A percentile compares a stretch with the other conserved stretches of the same genome.
Conservation (phyloP, 306 rosid species). For the Cicer judaicum region DNA sequence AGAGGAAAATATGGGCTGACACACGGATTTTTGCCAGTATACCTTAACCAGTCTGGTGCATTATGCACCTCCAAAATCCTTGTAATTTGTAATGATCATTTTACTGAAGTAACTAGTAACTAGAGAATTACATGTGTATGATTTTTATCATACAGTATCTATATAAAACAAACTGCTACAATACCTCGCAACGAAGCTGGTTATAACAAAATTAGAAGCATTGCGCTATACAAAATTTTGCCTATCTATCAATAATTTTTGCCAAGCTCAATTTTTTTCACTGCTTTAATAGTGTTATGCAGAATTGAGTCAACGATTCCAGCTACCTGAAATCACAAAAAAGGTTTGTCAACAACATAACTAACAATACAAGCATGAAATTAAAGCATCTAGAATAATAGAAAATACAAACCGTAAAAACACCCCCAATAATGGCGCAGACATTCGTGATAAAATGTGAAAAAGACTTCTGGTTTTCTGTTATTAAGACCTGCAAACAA, state of each 20-base stretch:
- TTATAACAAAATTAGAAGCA: conserved; percentile 48
- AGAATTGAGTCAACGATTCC: conserved; percentile 92
- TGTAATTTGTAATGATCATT: conserved; percentile 25
- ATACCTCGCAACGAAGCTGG: conserved; percentile 35
- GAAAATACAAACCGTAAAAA: conserved; percentile 88
- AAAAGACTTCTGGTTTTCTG: conserved; percentile 81
- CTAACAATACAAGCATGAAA: conserved; percentile 11
- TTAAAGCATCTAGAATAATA: conserved; percentile 19
- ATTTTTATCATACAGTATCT: conserved; percentile 26
- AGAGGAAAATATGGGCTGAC: not conserved
- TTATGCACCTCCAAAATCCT: conserved; percentile 13
- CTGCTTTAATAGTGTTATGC: conserved; percentile 72
- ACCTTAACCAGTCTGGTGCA: conserved; percentile 1
- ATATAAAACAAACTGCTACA: conserved; percentile 15
- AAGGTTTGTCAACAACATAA: conserved; percentile 34
- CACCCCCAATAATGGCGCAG: conserved; percentile 95
- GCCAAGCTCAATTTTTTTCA: conserved; percentile 89
- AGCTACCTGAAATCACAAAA: conserved; percentile 78
- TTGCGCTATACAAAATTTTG: conserved; percentile 36
- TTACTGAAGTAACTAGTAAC: conserved; percentile 33
- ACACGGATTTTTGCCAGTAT: not conserved
- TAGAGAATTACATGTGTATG: conserved; percentile 41
- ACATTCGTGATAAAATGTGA: conserved; percentile 92
- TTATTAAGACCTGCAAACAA: conserved; percentile 70
- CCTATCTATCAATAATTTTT: conserved; percentile 74